A percentile compares a stretch with the other conserved stretches of the same genome.
Evolutionary conservation across 495 filamentous ascomycete species (phyloP).

Genomic region (Neurospora pannonica): DNA sequence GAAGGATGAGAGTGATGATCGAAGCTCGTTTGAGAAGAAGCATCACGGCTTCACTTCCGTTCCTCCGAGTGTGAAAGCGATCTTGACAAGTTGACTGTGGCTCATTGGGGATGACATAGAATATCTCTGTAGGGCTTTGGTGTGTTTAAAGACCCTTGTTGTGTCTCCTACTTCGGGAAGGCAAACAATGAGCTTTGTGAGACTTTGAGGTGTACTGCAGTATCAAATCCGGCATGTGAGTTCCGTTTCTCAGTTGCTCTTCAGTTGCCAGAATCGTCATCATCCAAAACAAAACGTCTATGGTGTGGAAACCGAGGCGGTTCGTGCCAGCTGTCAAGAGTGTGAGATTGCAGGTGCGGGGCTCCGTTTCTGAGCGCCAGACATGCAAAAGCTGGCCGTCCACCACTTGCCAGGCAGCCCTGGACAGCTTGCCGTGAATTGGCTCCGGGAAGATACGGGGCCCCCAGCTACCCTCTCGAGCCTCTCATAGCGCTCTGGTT

Average conservation of each 20-base stretch:
- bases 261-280: background rate
- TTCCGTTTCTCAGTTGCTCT: background rate
- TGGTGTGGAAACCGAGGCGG: background rate
- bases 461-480: background rate
- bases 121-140: background rate
- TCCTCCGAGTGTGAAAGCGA: background rate
- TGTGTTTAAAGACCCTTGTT: background rate
- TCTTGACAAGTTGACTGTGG: background rate
- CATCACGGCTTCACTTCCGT: background rate
- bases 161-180: background rate
- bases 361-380: background rate
- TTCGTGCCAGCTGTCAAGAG: background rate
- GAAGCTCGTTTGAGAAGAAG: background rate
- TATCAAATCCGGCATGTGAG: background rate
- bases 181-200: background rate
- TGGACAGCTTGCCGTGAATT: background rate
- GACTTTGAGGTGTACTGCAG: background rate
- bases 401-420: background rate
- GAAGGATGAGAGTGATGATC: background rate
- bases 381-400: background rate
- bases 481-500: background rate
- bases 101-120: background rate
- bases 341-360: constrained; percentile 1
- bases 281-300: background rate
- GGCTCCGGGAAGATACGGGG: constrained; percentile 4